Percentiles rank a stretch among this genome's conserved stretches.
Conservation (phyloP, 345 rosid genomes). For the Rhizophora mangle region DNA sequence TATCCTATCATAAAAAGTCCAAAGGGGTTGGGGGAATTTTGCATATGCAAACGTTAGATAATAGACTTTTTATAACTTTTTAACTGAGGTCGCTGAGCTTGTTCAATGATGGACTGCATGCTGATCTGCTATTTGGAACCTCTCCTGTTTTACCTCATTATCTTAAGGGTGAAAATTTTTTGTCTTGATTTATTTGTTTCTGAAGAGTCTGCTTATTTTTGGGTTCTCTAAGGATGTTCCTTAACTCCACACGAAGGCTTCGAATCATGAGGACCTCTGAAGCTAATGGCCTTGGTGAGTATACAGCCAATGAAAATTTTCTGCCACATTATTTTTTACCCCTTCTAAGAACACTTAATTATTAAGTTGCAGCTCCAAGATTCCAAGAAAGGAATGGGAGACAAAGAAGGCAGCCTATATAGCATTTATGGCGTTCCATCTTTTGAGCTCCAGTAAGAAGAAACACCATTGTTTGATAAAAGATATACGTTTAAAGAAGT, state of each 20-base stretch:
- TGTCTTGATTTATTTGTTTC: not conserved
- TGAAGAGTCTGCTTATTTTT: not conserved
- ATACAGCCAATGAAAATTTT: not conserved
- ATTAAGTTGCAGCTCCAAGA: slow-evolving; percentile 57
- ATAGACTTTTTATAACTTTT: too few species aligned
- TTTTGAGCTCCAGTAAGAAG: slow-evolving; percentile 6
- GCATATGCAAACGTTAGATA: too few species aligned
- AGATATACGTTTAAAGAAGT: slow-evolving; percentile 25
- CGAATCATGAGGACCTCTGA: slow-evolving; percentile 31
- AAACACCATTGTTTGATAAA: slow-evolving; percentile 23
- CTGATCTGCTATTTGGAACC: too few species aligned
- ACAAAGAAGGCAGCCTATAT: slow-evolving; percentile 57
- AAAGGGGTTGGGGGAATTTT: too few species aligned
- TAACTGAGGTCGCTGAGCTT: too few species aligned
- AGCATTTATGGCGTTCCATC: slow-evolving; percentile 12
- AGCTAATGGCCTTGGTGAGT: slow-evolving; percentile 32
- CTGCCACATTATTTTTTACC: not conserved
- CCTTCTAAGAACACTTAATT: not conserved
- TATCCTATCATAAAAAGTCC: not conserved
- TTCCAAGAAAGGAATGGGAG: slow-evolving; percentile 51
- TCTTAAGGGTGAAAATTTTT: too few species aligned
- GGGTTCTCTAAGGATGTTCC: slow-evolving; percentile 26
- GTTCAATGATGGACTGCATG: too few species aligned
- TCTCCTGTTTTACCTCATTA: too few species aligned
- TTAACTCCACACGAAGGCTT: slow-evolving; percentile 23